Base-by-base conservation (phyloP, 305 asterid species). In the Withania somnifera region DNA sequence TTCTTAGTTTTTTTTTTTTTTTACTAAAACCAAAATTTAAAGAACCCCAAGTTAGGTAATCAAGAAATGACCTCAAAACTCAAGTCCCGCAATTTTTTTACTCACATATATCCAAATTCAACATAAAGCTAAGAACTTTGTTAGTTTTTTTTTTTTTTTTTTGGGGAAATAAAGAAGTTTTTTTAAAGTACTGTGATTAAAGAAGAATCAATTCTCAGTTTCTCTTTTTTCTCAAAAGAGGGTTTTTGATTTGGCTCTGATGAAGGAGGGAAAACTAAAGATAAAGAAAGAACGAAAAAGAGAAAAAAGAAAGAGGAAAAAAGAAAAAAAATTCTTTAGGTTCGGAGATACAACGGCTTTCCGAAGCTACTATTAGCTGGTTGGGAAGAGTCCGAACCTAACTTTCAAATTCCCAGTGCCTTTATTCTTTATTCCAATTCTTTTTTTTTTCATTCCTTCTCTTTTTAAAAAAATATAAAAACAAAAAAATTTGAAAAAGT, bases 311-410 rank as follows among this genome's bases (percentile, higher is more conserved):
- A 52, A 30, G 50, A 34, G 63, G n/a, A 60, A 78, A 42, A 77
- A 69, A 75, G 15, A 68, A n/a, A 9, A 32, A 19, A 11, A 13
- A 0, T 32, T 53, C 40, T 9, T n/a, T 81, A 84, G 87, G 86
- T 53, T 85, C 38, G 63, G 84, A 87, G 60, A 67, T 47, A 87
- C 66, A 94, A 92, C 97, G 98, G 94, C 89, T 86, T 83, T 85
- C 93, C 95, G 89, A 89, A 86, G 87, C 93, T 68, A 76, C 69
- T 64, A 63, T 2, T 8, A 38, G 36, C 36, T 28, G 83, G 52
- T 7, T 54, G 10, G 61, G 3, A 3, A n/a, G 26, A 32, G 0
- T 11, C 71, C 85, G 60, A 84, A 11, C 78, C 87, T 60, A 13
- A 36, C 5, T 75, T 84, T 84, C 53, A 82, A 86, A 53, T 64